These are phyloP conservation scores for Phycomyces nitens DNA, from an alignment of 192 early-diverging fungal genomes.

Conservation along the genomic window DNA sequence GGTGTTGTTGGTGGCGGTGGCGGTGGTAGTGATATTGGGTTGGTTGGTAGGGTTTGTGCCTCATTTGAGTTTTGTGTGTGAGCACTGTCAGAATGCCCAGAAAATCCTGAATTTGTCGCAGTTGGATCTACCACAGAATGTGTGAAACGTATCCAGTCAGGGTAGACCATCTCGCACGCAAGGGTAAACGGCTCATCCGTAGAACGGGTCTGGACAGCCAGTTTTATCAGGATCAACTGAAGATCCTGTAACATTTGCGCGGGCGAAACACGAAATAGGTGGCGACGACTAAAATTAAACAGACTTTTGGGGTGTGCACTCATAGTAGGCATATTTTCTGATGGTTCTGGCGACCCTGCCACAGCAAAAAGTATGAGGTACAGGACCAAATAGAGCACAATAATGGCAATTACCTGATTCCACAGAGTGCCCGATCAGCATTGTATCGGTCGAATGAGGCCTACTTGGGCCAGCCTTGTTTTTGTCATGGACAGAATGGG, in stretches of 20 bases:
- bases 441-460: too few relatives aligned
- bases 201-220: neutral
- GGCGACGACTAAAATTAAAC: slow-evolving; percentile 20
- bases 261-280: slow-evolving; percentile 11
- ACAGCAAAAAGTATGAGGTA: too few relatives aligned
- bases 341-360: neutral
- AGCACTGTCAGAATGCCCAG: too few relatives aligned
- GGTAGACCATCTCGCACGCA: neutral
- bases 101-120: too few relatives aligned
- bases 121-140: too few relatives aligned
- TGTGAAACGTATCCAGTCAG: neutral
- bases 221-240: neutral
- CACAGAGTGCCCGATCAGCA: too few relatives aligned
- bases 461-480: too few relatives aligned
- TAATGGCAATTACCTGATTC: too few relatives aligned
- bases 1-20: neutral
- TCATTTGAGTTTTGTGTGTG: too few relatives aligned
- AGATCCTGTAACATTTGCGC: slow-evolving; percentile 5
- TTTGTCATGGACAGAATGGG: too few relatives aligned
- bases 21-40: neutral
- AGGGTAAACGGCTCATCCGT: slow-evolving; percentile 2
- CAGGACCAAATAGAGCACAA: too few relatives aligned
- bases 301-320: slow-evolving; percentile 21
- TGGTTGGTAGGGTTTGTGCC: too few relatives aligned
- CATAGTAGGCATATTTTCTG: neutral